These are phyloP conservation scores for Moricandia arvensis DNA, from an alignment of 345 rosid genomes.

Conservation along the genomic window DNA sequence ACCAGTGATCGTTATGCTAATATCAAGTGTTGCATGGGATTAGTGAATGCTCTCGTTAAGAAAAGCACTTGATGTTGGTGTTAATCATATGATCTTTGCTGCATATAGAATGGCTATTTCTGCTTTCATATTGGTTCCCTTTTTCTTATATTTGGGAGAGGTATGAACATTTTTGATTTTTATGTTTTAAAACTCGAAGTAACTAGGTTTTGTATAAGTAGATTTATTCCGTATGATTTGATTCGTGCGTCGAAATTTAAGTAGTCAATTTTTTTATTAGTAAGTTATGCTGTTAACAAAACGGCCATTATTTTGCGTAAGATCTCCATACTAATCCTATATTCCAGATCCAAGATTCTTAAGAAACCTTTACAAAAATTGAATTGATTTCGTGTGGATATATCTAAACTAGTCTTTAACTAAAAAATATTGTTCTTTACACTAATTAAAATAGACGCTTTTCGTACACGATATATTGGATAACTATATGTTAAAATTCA, in stretches of 20 bases:
- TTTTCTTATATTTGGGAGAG: constrained; percentile 50
- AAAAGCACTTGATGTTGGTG: constrained; percentile 53
- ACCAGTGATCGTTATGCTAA: constrained; percentile 48
- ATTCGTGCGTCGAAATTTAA: background rate
- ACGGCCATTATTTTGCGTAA: background rate
- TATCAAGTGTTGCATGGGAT: constrained; percentile 48
- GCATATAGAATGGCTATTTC: constrained; percentile 59
- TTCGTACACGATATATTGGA: background rate
- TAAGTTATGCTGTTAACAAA: too few relatives aligned
- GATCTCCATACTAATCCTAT: background rate
- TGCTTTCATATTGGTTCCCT: constrained; percentile 52
- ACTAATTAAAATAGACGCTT: background rate
- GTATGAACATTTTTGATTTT: constrained; percentile 30
- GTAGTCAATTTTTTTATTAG: too few relatives aligned
- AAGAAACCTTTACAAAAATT: background rate
- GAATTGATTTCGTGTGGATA: too few relatives aligned
- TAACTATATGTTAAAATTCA: background rate
- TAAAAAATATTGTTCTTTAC: too few relatives aligned
- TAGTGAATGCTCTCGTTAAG: constrained; percentile 62
- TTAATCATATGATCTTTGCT: constrained; percentile 50
- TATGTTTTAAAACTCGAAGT: background rate
- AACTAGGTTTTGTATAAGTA: background rate
- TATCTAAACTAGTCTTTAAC: too few relatives aligned
- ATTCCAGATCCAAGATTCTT: background rate
- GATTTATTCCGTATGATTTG: background rate